Conservation (phyloP, 2,329 filamentous ascomycete species). For the Orbilia ellipsospora region DNA sequence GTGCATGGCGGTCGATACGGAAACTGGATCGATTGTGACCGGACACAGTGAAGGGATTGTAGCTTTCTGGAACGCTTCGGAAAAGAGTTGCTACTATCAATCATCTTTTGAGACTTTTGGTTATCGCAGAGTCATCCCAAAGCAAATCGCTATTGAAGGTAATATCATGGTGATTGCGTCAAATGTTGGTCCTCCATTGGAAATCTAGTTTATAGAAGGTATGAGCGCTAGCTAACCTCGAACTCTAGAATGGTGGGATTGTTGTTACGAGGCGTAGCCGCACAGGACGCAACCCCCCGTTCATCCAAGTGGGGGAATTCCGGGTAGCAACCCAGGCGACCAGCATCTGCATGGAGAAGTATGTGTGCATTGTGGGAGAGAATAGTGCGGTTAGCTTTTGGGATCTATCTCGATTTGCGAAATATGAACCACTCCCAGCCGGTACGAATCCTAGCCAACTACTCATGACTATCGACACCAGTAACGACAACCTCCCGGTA, state of each 20-base stretch:
- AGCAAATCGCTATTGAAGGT: slow-evolving; percentile 38
- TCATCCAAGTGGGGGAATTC: slow-evolving; percentile 36
- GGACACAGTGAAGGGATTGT: slow-evolving; percentile 33
- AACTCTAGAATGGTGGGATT: slow-evolving; percentile 13
- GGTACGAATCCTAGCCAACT: slow-evolving; percentile 5
- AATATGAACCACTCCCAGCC: background rate
- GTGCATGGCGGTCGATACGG: slow-evolving; percentile 37
- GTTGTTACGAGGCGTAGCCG: slow-evolving; percentile 21
- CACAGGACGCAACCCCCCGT: slow-evolving; percentile 14
- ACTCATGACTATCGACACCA: slow-evolving; percentile 44
- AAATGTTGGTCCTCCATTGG: slow-evolving; percentile 8
- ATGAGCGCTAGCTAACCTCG: background rate
- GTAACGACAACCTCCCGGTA: slow-evolving; percentile 14
- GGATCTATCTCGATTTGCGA: slow-evolving; percentile 29
- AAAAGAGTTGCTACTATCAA: slow-evolving; percentile 13
- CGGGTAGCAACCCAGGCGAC: slow-evolving; percentile 11
- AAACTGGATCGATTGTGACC: slow-evolving; percentile 40
- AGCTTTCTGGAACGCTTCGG: slow-evolving; percentile 45
- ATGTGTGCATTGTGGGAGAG: slow-evolving; percentile 46
- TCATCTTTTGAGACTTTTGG: slow-evolving; percentile 14
- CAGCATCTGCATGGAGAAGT: slow-evolving; percentile 37
- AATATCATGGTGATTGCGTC: slow-evolving; percentile 45
- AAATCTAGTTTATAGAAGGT: background rate
- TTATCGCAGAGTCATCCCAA: slow-evolving; percentile 4
- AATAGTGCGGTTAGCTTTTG: slow-evolving; percentile 43